A percentile compares a stretch with the other conserved stretches of the same genome.
These are phyloP conservation scores for Trematosphaeria pertusa DNA, from an alignment of 2,329 filamentous ascomycete species.

Conservation along the genomic window DNA sequence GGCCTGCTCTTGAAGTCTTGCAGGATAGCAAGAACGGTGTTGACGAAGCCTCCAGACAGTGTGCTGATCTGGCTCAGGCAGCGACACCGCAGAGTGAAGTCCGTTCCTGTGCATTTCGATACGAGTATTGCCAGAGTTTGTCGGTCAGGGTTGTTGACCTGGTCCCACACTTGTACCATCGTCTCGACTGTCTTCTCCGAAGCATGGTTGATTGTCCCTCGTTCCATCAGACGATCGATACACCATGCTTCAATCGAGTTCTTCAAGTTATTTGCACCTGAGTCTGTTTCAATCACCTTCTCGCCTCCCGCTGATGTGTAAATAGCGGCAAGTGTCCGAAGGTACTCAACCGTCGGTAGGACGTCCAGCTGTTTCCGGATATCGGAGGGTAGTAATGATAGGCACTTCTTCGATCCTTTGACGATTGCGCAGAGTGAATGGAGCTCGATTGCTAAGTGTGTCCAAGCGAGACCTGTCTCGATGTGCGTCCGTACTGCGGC, in stretches of 20 bases:
- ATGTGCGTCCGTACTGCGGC: conserved; percentile 26
- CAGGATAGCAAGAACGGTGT: conserved; percentile 18
- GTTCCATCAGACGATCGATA: conserved; percentile 22
- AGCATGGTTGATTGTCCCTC: conserved; percentile 7
- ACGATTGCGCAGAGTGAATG: conserved; percentile 26
- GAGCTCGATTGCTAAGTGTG: conserved; percentile 25
- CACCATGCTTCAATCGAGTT: conserved; percentile 24
- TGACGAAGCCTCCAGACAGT: conserved; percentile 17
- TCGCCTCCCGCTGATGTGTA: conserved; percentile 12
- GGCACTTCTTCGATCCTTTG: conserved; percentile 20
- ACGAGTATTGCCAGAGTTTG: conserved; percentile 26
- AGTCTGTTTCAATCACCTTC: background rate
- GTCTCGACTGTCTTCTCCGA: conserved; percentile 23
- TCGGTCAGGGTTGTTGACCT: conserved; percentile 12
- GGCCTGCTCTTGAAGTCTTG: conserved; percentile 3
- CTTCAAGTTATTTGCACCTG: conserved; percentile 12
- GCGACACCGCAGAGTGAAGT: conserved; percentile 17
- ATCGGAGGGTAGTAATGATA: conserved; percentile 6
- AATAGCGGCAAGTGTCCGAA: conserved; percentile 23
- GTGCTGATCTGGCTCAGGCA: conserved; percentile 28
- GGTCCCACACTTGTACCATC: conserved; percentile 29
- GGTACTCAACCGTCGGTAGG: conserved; percentile 18
- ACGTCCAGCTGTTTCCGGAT: conserved; percentile 14
- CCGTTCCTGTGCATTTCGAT: conserved; percentile 8
- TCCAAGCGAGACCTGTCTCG: conserved; percentile 20